Evolutionary conservation across 768 basidiomycete species (phyloP).

Genomic region (Albatrellus ellisii): DNA sequence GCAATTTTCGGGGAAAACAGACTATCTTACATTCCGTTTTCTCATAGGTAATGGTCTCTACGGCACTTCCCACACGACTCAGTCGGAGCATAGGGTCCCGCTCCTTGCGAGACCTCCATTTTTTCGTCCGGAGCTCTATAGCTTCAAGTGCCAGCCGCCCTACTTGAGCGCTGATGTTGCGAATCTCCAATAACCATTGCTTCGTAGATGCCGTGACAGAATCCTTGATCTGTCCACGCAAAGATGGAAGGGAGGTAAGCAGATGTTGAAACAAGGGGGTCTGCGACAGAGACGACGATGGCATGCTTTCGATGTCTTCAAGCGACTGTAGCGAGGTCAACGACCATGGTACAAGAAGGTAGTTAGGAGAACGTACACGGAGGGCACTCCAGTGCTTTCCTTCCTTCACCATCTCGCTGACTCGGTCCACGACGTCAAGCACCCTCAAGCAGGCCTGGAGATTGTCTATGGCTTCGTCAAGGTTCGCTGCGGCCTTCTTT

Average conservation of each 20-base stretch:
- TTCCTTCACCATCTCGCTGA: conserved; percentile 85
- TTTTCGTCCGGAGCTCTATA: conserved; percentile 72
- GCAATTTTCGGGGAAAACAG: not conserved
- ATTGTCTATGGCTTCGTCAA: conserved; percentile 95
- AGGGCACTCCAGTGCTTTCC: conserved; percentile 96
- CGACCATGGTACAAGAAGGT: conserved; percentile 13
- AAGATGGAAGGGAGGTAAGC: conserved; percentile 80
- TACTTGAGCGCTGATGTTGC: conserved; percentile 77
- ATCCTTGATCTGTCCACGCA: conserved; percentile 81
- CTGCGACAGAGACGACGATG: conserved; percentile 77
- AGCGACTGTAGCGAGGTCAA: conserved; percentile 49
- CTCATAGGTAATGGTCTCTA: conserved; percentile 86
- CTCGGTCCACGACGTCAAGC: conserved; percentile 84
- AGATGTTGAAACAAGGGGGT: conserved; percentile 91
- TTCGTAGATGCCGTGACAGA: conserved; percentile 92
- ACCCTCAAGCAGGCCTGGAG: conserved; percentile 87
- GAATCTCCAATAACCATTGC: conserved; percentile 91
- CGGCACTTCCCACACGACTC: conserved; percentile 79
- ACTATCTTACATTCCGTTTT: conserved; percentile 55
- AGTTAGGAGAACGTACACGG: conserved; percentile 65
- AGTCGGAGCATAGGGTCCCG: conserved; percentile 68
- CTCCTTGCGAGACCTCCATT: conserved; percentile 77
- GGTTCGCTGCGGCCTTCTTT: conserved; percentile 84
- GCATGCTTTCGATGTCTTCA: conserved; percentile 89
- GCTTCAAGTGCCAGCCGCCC: conserved; percentile 80